Evolutionary conservation across 805 yeast genomes (phyloP).

Genomic region (Candida easanensis): DNA sequence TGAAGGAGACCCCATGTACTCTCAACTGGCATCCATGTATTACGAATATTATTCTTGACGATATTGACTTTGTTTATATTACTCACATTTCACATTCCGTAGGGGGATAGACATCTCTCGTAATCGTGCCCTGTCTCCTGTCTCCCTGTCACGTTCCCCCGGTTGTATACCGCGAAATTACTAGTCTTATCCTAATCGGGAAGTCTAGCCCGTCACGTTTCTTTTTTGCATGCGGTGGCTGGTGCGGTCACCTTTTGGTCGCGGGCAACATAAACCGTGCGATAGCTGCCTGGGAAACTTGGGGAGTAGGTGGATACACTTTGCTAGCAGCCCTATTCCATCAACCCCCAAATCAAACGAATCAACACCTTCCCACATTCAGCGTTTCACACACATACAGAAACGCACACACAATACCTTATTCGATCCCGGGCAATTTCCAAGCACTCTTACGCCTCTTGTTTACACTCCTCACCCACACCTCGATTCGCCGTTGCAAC

Average conservation of each 20-base stretch:
- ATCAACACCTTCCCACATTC: no score
- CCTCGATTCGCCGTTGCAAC: not conserved
- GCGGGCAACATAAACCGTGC: slow-evolving; percentile 1
- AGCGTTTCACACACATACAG: not conserved
- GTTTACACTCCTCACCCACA: not conserved
- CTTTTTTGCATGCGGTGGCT: slow-evolving; percentile 1
- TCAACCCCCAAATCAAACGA: not conserved
- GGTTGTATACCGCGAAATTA: not conserved
- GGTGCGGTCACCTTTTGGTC: slow-evolving; percentile 5
- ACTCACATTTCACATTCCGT: no score
- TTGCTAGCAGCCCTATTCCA: not conserved
- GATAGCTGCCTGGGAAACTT: slow-evolving; percentile 12
- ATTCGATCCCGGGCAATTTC: no score
- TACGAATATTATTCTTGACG: no score
- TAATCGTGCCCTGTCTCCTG: no score
- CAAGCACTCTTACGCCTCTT: not conserved
- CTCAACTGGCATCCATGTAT: no score
- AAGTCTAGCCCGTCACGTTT: slow-evolving; percentile 4
- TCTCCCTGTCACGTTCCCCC: not conserved
- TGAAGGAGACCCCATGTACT: no score
- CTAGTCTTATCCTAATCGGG: not conserved
- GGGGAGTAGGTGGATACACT: not conserved
- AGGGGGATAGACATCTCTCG: no score
- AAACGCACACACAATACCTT: not conserved
- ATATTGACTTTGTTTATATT: no score